Conservation (phyloP, 768 basidiomycete species). For the Suillus clintonianus region DNA sequence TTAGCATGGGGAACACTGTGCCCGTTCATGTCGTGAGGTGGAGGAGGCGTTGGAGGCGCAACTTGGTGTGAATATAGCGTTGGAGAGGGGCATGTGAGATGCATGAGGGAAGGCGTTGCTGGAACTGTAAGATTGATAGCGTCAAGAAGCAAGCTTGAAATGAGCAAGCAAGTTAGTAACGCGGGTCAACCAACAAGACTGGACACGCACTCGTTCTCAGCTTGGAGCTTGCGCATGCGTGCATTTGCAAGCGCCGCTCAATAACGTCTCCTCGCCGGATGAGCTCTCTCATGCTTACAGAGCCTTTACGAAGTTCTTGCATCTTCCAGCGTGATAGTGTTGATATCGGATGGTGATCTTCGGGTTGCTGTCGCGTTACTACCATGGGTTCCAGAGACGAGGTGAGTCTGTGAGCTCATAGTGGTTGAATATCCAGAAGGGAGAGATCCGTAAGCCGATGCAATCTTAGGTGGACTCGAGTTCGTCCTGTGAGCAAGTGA, state of each 20-base stretch:
- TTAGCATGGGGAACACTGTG: slow-evolving; percentile 25
- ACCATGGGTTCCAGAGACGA: slow-evolving; percentile 13
- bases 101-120: slow-evolving; percentile 32
- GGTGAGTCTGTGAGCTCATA: slow-evolving; percentile 14
- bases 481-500: slow-evolving; percentile 17
- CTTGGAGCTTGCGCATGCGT: slow-evolving; percentile 30
- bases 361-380: slow-evolving; percentile 13
- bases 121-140: slow-evolving; percentile 35
- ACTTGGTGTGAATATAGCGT: slow-evolving; percentile 15
- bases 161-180: neutral
- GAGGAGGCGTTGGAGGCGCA: neutral
- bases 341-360: slow-evolving; percentile 42
- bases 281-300: slow-evolving; percentile 73
- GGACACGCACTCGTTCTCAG: slow-evolving; percentile 32
- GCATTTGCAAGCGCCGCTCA: slow-evolving; percentile 48
- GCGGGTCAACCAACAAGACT: neutral
- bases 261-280: slow-evolving; percentile 72
- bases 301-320: slow-evolving; percentile 60
- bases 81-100: slow-evolving; percentile 30
- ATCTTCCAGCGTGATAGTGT: slow-evolving; percentile 75
- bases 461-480: slow-evolving; percentile 16
- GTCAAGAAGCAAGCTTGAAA: slow-evolving; percentile 31
- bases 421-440: slow-evolving; percentile 26
- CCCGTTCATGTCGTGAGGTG: slow-evolving; percentile 23
- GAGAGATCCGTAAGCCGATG: slow-evolving; percentile 7